Evolutionary conservation across 2,329 filamentous ascomycete species (phyloP).

Genomic region (Hypomyces rosellus): DNA sequence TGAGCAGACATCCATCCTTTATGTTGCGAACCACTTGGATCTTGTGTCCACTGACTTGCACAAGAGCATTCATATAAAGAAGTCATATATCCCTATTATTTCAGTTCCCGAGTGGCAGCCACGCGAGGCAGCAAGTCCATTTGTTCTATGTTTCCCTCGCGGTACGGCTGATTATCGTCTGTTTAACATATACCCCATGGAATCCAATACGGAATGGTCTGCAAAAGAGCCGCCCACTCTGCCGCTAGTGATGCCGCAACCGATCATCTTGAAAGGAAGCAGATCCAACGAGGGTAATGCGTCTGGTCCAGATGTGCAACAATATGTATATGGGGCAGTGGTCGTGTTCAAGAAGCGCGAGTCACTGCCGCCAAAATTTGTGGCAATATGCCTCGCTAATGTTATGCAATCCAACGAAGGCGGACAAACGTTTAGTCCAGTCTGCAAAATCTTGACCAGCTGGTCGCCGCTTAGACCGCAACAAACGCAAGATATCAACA

Average conservation of each 20-base stretch:
- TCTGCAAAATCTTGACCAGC: neutral
- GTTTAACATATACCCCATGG: conserved; percentile 5
- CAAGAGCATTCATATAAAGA: conserved; percentile 8
- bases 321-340: neutral
- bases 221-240: neutral
- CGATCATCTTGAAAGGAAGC: neutral
- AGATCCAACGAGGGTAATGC: neutral
- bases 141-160: conserved; percentile 9
- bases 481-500: too few species aligned
- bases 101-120: conserved; percentile 4
- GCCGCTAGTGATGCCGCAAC: conserved; percentile 1
- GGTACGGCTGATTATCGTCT: conserved; percentile 4
- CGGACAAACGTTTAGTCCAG: neutral
- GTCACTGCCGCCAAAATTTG: neutral
- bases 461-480: too few species aligned
- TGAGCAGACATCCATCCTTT: neutral
- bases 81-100: conserved; percentile 7
- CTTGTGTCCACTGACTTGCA: conserved; percentile 3
- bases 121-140: conserved; percentile 4
- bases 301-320: neutral
- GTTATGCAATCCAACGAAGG: neutral
- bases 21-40: conserved; percentile 4
- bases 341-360: conserved; percentile 5
- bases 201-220: neutral
- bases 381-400: conserved; percentile 7